These are phyloP conservation scores for Maudiozyma barnettii DNA, from an alignment of 805 yeast species.

Conservation along the genomic window DNA sequence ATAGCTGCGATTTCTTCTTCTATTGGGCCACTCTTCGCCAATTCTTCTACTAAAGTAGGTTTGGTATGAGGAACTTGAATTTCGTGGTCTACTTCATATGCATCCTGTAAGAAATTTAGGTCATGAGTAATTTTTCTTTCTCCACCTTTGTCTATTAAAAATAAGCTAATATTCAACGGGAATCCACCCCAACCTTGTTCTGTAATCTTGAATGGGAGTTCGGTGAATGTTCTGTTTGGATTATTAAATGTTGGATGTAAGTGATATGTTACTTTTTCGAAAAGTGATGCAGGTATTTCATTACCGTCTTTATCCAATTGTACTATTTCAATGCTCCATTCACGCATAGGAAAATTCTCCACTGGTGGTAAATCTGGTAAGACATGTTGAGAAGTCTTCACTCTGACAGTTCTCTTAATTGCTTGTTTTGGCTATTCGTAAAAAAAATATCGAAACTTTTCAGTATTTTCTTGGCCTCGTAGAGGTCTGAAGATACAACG, in stretches of 20 bases:
- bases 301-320: conserved; percentile 72
- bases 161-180: conserved; percentile 72
- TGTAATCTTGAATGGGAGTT: conserved; percentile 75
- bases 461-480: not conserved
- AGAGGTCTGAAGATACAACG: too few species aligned
- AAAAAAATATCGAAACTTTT: not conserved
- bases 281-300: conserved; percentile 74
- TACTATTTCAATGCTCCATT: conserved; percentile 76
- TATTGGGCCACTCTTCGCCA: conserved; percentile 75
- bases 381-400: conserved; percentile 78
- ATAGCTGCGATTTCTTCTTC: conserved; percentile 37
- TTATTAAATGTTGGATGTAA: conserved; percentile 91
- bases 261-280: conserved; percentile 87
- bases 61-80: conserved; percentile 69
- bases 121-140: conserved; percentile 84
- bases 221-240: conserved; percentile 73
- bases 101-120: conserved; percentile 71
- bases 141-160: conserved; percentile 76
- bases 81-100: conserved; percentile 68
- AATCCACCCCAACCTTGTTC: conserved; percentile 99
- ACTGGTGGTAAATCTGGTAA: conserved; percentile 75
- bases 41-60: conserved; percentile 58
- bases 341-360: conserved; percentile 88
- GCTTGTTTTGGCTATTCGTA: conserved; percentile 9
- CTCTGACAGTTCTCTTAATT: conserved; percentile 79